Base-by-base conservation (phyloP, 2,329 filamentous ascomycete genomes). In the Aspergillus felis region DNA sequence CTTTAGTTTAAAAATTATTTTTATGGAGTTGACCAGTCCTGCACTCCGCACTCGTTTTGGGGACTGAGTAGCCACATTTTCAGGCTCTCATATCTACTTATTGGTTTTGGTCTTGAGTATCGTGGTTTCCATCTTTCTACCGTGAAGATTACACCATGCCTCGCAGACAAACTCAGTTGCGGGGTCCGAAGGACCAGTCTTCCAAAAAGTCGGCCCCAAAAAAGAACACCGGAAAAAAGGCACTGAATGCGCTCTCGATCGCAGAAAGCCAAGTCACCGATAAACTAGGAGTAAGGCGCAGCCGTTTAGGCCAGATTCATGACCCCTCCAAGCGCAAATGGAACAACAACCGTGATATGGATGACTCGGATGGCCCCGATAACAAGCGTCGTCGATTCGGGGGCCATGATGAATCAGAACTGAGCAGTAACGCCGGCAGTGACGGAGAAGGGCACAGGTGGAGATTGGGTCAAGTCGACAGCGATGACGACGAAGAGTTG, bases 361-460 rank as follows among this genome's bases (percentile, higher is more conserved):
- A 79, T 1, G 77, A 79, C 10, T 68, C 68, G 27, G 66, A 71
- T 46, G 67, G 57, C n/a, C 71, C 69, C 12, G 68, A 70, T 54
- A 70, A 62, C 80, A 85, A 66, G 82, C 76, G 76, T 47, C 72
- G 73, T 55, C 68, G 68, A 54, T 75, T 69, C 20, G 68, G 68
- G 25, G 74, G 73, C 28, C 74, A 72, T 50, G 73, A 71, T 50
- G 73, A 71, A 14, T 81, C 82, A 47, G 78, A 79, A 41, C 72
- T 78, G 28, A 81, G 82, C 61, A 80, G 85, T 17, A 89, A 92
- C 57, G 86, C 87, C 61, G 90, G 90, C 9, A 92, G 88, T 64
- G 92, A 96, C 69, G 91, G 88, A 59, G 90, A 92, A 59, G 92
- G 91, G 24, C 90, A 95, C 66, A 86, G 90, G 68, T 96, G 91